Evolutionary conservation across 139 green algal genomes (phyloP), one percentile per base, ranked within the genome.

Genomic region (Picochlorum sp.): DNA sequence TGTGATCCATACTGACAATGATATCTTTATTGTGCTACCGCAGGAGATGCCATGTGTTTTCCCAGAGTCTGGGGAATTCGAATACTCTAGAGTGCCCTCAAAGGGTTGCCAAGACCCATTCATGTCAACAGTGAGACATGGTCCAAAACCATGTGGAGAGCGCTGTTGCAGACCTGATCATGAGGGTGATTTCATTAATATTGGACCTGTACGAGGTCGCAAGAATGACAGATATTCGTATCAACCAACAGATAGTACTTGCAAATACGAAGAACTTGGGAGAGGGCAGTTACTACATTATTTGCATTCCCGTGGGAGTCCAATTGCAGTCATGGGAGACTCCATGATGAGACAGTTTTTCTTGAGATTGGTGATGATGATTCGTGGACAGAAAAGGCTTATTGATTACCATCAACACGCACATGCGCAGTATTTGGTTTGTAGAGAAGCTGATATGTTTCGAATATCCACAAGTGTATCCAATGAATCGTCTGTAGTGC

Each of bases 341-440:
- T 63, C 49, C 51, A 67, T 70, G 52, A 70, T 70, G 64, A 50
- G 64, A 20, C 64, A 70, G 30, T 31, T 66, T 34, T 70, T 67
- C 64, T 44, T 49, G 26, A 60, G 64, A 28, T 11, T 70, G 24
- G 64, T 70, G 26, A 50, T 57, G 56, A 67, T 70, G 64, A 70
- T 70, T 28, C 50, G 64, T 10, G 51, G 52, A 14, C 50, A 70
- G 20, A n/a, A 28, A 20, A 50, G 52, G 21, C 15, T 70, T 9
- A 16, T 70, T 13, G 64, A 70, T 34, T 67, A 67, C 51, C 37
- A 70, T 18, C 41, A 62, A 31, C 64, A 70, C 51, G 52, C 51
- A 20, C 50, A 70, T n/a, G 64, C 64, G 3, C 34, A 50, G 38
- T 70, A 67, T 34, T 21, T 57, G 31, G 30, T 70, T 6, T 67